phyloP scores from a whole-genome alignment of 345 rosid genomes.

The Gossypium sturtianum region DNA sequence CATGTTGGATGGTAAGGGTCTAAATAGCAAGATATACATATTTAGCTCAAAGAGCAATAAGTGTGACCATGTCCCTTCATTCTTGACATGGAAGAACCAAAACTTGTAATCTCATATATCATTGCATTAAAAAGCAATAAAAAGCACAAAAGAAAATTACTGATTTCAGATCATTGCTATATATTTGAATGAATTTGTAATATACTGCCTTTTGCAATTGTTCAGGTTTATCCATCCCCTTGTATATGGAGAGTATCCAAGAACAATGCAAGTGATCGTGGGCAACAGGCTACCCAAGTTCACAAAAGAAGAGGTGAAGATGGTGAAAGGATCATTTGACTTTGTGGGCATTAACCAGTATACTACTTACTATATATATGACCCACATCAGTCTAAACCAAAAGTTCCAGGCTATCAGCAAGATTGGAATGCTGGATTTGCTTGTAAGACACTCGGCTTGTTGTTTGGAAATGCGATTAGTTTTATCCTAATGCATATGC shows the following conservation, averaged over 20 bases:
- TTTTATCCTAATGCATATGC: background rate
- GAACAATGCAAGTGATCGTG: constrained; percentile 76
- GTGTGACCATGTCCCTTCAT: background rate
- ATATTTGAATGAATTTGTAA: background rate
- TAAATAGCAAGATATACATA: background rate
- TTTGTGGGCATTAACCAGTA: constrained; percentile 91
- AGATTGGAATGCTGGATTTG: constrained; percentile 79
- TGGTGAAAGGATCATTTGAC: constrained; percentile 89
- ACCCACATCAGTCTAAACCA: constrained; percentile 42
- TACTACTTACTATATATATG: constrained; percentile 65
- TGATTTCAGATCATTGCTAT: background rate
- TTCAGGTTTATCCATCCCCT: constrained; percentile 88
- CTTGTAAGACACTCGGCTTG: constrained; percentile 43
- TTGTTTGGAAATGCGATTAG: background rate
- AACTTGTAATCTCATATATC: background rate
- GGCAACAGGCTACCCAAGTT: constrained; percentile 77
- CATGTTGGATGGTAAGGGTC: constrained; percentile 79
- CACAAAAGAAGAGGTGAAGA: constrained; percentile 62
- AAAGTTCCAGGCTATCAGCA: constrained; percentile 72
- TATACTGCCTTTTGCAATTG: background rate
- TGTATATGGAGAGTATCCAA: constrained; percentile 88
- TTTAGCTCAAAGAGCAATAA: background rate
- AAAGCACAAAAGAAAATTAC: background rate
- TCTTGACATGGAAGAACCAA: background rate
- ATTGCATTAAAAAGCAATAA: background rate